A percentile compares a stretch with the other conserved stretches of the same genome.
Conservation (phyloP, 257 asterid species). For the Fraxinus americana region DNA sequence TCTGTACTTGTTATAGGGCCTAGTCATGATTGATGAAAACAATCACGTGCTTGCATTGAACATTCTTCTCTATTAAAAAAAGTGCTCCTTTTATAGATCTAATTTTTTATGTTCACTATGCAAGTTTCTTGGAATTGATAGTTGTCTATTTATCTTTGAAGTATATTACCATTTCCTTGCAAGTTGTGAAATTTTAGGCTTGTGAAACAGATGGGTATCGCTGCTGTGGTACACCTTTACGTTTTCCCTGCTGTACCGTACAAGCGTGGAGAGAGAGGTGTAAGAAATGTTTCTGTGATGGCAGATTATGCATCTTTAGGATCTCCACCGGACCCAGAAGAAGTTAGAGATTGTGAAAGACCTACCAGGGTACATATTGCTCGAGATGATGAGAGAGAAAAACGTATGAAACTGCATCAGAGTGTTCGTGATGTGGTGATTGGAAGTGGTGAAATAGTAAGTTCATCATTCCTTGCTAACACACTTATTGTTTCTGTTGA, state of each 20-base stretch:
- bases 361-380: constrained; percentile 55
- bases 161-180: background rate
- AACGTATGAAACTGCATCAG: constrained; percentile 80
- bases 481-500: background rate
- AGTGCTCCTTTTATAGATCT: background rate
- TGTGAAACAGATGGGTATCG: constrained; percentile 88
- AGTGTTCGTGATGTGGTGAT: constrained; percentile 93
- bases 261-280: constrained; percentile 97
- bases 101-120: no score
- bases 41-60: background rate
- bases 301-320: constrained; percentile 92
- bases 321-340: constrained; percentile 91
- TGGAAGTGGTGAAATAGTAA: constrained; percentile 97
- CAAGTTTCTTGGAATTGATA: background rate
- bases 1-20: background rate
- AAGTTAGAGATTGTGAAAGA: constrained; percentile 82
- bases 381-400: constrained; percentile 63
- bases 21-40: background rate
- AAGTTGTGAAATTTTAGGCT: constrained; percentile 3
- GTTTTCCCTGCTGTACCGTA: constrained; percentile 95
- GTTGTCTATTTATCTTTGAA: background rate
- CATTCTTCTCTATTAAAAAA: background rate
- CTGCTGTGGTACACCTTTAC: constrained; percentile 95
- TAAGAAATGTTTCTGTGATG: constrained; percentile 87
- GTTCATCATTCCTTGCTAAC: constrained; percentile 26